phyloP scores from a whole-genome alignment of 371 early-diverging fungal genomes.

The Syncephalastrum sp. region DNA sequence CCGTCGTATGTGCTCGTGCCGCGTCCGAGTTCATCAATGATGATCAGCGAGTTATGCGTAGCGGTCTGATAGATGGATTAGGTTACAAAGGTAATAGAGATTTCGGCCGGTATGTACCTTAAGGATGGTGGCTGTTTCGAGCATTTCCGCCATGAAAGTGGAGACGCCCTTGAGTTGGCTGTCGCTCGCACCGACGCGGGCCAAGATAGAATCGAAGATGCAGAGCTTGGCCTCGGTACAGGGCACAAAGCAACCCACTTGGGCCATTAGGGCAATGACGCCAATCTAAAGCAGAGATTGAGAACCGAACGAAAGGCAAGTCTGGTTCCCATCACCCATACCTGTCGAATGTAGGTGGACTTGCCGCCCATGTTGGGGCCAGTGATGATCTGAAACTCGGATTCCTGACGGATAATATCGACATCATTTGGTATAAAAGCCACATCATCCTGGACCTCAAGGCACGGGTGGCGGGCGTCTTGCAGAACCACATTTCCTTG shows the following conservation, averaged over 20 bases:
- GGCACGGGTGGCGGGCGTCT: slow-evolving; percentile 88
- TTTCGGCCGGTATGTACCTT: slow-evolving; percentile 42
- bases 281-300: slow-evolving; percentile 56
- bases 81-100: not conserved
- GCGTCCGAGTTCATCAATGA: slow-evolving; percentile 99
- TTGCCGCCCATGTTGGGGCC: slow-evolving; percentile 99
- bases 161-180: slow-evolving; percentile 91
- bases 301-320: not conserved
- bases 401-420: slow-evolving; percentile 33
- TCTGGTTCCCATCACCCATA: slow-evolving; percentile 29
- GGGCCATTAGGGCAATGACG: slow-evolving; percentile 96
- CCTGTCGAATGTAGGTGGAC: slow-evolving; percentile 95
- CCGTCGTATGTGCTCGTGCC: slow-evolving; percentile 99
- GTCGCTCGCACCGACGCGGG: slow-evolving; percentile 97
- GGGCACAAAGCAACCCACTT: slow-evolving; percentile 98
- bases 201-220: slow-evolving; percentile 91
- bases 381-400: slow-evolving; percentile 79
- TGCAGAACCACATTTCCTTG: slow-evolving; percentile 64
- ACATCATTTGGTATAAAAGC: slow-evolving; percentile 95
- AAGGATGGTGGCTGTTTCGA: slow-evolving; percentile 94
- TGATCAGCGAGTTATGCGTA: slow-evolving; percentile 86
- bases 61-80: slow-evolving; percentile 53
- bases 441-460: slow-evolving; percentile 93
- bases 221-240: slow-evolving; percentile 79
- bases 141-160: slow-evolving; percentile 99